Evolutionary conservation across 78 protist genomes (phyloP).

Genomic region (Chrysochromulina parva): DNA sequence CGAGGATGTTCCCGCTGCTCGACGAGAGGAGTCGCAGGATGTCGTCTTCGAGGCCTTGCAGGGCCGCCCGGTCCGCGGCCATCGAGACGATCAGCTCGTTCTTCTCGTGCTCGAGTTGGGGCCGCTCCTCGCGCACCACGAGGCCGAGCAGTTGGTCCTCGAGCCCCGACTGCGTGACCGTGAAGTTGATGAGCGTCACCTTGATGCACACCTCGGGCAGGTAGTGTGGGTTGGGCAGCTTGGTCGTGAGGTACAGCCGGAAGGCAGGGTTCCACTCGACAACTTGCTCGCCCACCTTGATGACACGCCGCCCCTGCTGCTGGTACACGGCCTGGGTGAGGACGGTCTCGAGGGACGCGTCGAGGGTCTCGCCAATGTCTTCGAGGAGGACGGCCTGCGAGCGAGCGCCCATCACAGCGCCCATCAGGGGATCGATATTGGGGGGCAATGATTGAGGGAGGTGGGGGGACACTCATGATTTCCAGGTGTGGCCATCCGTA

Average conservation of each 20-base stretch:
- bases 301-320: conserved; percentile 60
- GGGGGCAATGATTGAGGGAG: too few species aligned
- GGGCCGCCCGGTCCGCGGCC: conserved; percentile 46
- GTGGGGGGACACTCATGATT: too few species aligned
- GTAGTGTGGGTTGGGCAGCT: conserved; percentile 69
- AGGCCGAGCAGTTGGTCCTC: conserved; percentile 67
- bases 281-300: conserved; percentile 58
- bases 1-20: conserved; percentile 69
- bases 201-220: conserved; percentile 66
- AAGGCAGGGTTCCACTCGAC: conserved; percentile 60
- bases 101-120: conserved; percentile 61
- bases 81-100: conserved; percentile 46
- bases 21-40: too few species aligned
- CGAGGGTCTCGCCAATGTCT: conserved; percentile 75
- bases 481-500: too few species aligned
- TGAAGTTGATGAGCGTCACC: conserved; percentile 71
- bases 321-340: conserved; percentile 48
- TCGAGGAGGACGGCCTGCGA: conserved; percentile 69
- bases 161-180: conserved; percentile 65
- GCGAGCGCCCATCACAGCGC: conserved; percentile 61
- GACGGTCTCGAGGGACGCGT: conserved; percentile 72
- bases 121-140: conserved; percentile 55
- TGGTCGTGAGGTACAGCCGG: conserved; percentile 64
- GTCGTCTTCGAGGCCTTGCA: neutral
- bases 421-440: conserved; percentile 54